A percentile compares a stretch with the other conserved stretches of the same genome.
Conservation (phyloP, 2,329 filamentous ascomycete species). For the Hymenoscyphus occultus region DNA sequence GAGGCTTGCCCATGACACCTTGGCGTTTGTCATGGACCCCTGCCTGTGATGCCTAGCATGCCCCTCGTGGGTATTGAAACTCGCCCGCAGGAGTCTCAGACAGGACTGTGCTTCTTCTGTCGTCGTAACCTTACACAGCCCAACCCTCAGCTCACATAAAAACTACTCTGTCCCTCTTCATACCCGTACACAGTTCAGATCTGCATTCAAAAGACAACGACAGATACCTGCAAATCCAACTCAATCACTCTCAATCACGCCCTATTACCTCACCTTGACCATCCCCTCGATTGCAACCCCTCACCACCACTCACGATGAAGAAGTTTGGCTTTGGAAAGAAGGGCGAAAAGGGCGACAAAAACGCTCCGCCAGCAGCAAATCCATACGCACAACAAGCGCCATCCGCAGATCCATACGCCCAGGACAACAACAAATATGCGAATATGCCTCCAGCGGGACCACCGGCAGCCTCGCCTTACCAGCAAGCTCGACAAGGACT, state of each 20-base stretch:
- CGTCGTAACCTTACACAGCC: not conserved
- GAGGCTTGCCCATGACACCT: not conserved
- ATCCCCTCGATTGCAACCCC: not conserved
- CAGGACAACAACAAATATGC: conserved; percentile 55
- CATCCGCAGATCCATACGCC: conserved; percentile 56
- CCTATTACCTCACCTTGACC: not conserved
- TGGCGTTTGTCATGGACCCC: not conserved
- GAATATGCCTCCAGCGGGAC: conserved; percentile 38
- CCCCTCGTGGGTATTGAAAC: conserved; percentile 3
- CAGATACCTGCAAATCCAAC: not conserved
- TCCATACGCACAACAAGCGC: conserved; percentile 35
- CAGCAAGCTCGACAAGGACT: conserved; percentile 23
- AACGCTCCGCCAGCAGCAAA: conserved; percentile 40
- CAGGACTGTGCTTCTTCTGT: not conserved
- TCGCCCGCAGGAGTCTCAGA: not conserved
- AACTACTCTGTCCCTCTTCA: not conserved
- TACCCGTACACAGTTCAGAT: not conserved
- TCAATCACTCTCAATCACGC: not conserved
- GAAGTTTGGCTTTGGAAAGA: conserved; percentile 59
- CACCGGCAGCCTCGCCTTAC: conserved; percentile 32
- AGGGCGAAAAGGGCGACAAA: conserved; percentile 48
- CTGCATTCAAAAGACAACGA: not conserved
- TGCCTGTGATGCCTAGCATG: not conserved
- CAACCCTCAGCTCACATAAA: not conserved
- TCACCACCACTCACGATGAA: conserved; percentile 45